Conservation (phyloP, 2,329 filamentous ascomycete genomes). For the Didymella exigua region DNA sequence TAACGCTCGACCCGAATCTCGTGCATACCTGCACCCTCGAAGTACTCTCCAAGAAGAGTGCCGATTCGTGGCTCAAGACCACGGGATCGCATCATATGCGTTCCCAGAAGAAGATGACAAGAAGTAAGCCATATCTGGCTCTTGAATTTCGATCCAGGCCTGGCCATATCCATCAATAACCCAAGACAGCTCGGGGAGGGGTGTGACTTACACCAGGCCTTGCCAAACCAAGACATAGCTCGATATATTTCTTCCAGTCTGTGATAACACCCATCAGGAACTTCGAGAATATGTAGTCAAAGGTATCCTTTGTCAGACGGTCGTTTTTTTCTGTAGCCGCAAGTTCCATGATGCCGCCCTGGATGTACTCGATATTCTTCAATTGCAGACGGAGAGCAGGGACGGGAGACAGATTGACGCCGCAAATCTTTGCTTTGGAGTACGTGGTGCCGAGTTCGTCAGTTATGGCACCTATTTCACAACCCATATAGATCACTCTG, state of each 20-base stretch:
- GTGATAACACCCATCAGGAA: constrained; percentile 58
- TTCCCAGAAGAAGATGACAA: not conserved
- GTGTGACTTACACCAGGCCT: constrained; percentile 46
- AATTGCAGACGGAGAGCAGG: constrained; percentile 9
- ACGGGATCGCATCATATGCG: not conserved
- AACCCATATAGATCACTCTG: constrained; percentile 22
- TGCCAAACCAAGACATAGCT: constrained; percentile 34
- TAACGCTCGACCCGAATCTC: not conserved
- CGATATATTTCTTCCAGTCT: constrained; percentile 55
- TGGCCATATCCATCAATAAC: not conserved
- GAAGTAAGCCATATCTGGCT: not conserved
- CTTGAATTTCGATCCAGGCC: not conserved
- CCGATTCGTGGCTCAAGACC: not conserved
- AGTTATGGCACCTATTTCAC: constrained; percentile 20
- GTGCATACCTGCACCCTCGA: not conserved
- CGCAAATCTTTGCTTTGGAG: constrained; percentile 13
- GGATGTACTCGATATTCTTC: constrained; percentile 18
- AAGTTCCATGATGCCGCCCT: constrained; percentile 50
- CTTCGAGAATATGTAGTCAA: constrained; percentile 35
- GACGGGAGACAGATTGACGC: constrained; percentile 33
- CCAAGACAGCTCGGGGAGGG: too few species aligned
- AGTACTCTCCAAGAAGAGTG: not conserved
- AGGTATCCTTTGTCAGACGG: not conserved
- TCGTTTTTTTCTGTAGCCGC: not conserved
- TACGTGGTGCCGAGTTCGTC: constrained; percentile 15